phyloP scores from a whole-genome alignment of 169 alveolate species.

The Plasmodium sp. region DNA sequence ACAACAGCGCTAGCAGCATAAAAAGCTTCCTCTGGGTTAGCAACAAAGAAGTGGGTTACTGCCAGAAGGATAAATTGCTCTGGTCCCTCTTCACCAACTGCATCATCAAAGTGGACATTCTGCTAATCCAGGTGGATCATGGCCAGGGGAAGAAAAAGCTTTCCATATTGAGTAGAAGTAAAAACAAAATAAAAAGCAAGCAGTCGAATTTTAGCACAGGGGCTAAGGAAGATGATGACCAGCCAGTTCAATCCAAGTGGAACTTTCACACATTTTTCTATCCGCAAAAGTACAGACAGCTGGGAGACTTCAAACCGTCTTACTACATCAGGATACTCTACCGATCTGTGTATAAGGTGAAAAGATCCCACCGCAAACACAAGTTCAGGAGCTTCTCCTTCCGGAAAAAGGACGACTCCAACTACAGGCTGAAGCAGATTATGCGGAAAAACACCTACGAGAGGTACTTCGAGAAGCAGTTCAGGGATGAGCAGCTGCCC shows the following conservation, averaged over 20 bases:
- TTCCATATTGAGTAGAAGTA: background rate
- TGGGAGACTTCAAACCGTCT: slow-evolving; percentile 60
- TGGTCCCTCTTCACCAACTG: slow-evolving; percentile 57
- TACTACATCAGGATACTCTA: slow-evolving; percentile 71
- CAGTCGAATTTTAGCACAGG: background rate
- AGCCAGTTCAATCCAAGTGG: slow-evolving; percentile 17
- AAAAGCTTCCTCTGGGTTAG: slow-evolving; percentile 71
- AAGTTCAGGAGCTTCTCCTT: slow-evolving; percentile 2
- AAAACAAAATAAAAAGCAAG: background rate
- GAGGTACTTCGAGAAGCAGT: slow-evolving; percentile 56
- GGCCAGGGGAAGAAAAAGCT: slow-evolving; percentile 4
- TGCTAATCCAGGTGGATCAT: slow-evolving; percentile 34
- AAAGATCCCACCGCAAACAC: background rate
- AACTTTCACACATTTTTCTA: slow-evolving; percentile 4
- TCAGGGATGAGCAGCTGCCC: slow-evolving; percentile 24
- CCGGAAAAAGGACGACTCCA: slow-evolving; percentile 23
- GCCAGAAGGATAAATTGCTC: slow-evolving; percentile 55
- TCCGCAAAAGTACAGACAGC: slow-evolving; percentile 48
- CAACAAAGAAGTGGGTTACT: slow-evolving; percentile 70
- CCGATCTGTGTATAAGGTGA: slow-evolving; percentile 43
- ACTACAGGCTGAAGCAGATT: slow-evolving; percentile 2
- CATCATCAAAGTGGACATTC: slow-evolving; percentile 52
- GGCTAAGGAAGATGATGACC: background rate
- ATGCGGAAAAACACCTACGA: slow-evolving; percentile 44
- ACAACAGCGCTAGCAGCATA: slow-evolving; percentile 26